Conservation (phyloP, 176 grass and related monocot genomes). For the Ananas comosus region DNA sequence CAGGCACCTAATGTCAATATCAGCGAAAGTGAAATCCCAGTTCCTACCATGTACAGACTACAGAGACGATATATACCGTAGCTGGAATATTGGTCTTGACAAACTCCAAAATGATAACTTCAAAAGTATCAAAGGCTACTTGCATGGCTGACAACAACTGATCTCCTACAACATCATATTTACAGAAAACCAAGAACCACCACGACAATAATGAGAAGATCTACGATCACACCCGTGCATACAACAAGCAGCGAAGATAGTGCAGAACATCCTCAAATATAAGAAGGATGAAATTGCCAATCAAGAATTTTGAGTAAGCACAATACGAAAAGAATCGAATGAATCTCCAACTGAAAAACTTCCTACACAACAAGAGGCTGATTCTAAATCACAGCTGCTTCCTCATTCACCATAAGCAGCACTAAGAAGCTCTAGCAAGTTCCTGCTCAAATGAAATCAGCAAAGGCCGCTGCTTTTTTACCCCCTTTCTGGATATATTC, state of each 20-base stretch:
- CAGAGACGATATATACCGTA: not conserved
- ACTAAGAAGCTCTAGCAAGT: not conserved
- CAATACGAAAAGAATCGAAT: not conserved
- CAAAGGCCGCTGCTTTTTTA: conserved; percentile 13
- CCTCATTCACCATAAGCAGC: not conserved
- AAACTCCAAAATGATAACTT: not conserved
- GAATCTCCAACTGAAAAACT: conserved; percentile 1
- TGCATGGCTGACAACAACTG: not conserved
- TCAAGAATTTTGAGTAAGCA: not conserved
- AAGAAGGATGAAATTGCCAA: not conserved
- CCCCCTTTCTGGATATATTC: conserved; percentile 14
- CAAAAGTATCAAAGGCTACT: not conserved
- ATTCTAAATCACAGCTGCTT: conserved; percentile 4
- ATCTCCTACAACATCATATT: not conserved
- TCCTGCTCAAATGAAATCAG: conserved; percentile 2
- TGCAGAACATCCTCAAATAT: not conserved
- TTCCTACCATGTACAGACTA: not conserved
- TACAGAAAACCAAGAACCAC: not conserved
- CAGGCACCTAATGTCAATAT: not conserved
- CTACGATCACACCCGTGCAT: not conserved
- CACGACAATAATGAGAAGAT: not conserved
- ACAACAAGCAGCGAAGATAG: not conserved
- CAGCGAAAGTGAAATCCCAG: not conserved
- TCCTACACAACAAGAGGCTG: not conserved
- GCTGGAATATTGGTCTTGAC: not conserved